Base-by-base conservation (phyloP, 1,284 basidiomycete genomes). In the Pterulicium gracile region DNA sequence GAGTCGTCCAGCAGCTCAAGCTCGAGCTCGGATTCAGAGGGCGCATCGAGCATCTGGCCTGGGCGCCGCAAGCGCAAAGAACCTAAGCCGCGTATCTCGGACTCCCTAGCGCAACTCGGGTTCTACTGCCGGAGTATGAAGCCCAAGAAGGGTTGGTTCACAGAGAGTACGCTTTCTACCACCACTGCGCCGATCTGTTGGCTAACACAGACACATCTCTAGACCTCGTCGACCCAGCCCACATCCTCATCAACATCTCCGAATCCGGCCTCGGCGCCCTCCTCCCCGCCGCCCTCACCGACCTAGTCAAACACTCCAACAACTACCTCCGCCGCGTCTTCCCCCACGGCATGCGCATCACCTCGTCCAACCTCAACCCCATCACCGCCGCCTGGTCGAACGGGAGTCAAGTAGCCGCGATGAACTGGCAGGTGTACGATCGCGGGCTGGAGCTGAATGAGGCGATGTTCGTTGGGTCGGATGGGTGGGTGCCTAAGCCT, bases 341-440 rank as follows among this genome's bases (percentile, higher is more conserved):
- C 51, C 79, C 79, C 5, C 64, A 69, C 22, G 80, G 79, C 1
- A 72, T 73, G 3, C 70, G 81, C 13, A 70, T 83, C 43, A 57
- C 56, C 3, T 77, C 75, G 1, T 68, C 63, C 51, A 81, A 81
- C 55, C 62, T 75, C 46, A 62, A 73, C 42, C 72, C 76, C 0
- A 57, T 73, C 13, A 41, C 7, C 13, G 55, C 58, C n/a, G 75
- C 75, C 55, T 83, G 80, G 81, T 64, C 69, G 13, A 66, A 60
- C 34, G 77, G 81, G 2, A 70, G 75, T 1, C 80, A 83, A 45
- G 67, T 83, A n/a, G 70, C 70, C 3, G 72, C 75, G 22, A 59
- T 84, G 36, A 84, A 84, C 55, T 81, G 78, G 78, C 81, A 83
- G 59, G 63, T 60, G 14, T 77, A 67, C 54, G 69, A 77, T 52